These are phyloP conservation scores for Ascochyta pisi DNA, from an alignment of 2,329 filamentous ascomycete species.

Conservation along the genomic window DNA sequence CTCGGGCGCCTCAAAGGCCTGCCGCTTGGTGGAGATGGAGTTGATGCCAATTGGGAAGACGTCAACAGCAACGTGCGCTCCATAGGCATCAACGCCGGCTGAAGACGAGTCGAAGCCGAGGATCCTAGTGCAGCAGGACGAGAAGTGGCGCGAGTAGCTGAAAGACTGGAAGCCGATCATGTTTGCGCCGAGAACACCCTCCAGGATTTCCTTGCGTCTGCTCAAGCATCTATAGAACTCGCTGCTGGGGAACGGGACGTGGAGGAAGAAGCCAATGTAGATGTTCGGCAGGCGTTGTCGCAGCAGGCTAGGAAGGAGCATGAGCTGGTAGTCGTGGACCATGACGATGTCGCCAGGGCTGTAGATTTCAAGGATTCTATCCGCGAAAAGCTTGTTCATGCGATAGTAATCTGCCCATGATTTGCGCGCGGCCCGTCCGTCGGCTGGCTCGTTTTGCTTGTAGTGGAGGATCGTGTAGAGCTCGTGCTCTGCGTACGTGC, in stretches of 20 bases:
- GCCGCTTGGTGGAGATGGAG: constrained; percentile 75
- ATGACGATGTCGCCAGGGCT: constrained; percentile 91
- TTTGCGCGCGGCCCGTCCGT: constrained; percentile 79
- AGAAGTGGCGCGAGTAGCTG: constrained; percentile 93
- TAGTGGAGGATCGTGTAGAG: constrained; percentile 95
- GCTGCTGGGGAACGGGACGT: constrained; percentile 93
- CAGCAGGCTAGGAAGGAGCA: constrained; percentile 86
- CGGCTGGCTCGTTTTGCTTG: constrained; percentile 89
- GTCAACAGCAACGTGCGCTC: constrained; percentile 85
- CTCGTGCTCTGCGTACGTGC: constrained; percentile 88
- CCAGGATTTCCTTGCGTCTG: constrained; percentile 85
- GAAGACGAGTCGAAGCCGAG: constrained; percentile 88
- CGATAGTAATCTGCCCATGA: constrained; percentile 93
- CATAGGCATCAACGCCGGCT: constrained; percentile 86
- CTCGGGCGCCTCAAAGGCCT: constrained; percentile 74
- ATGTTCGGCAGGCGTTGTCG: constrained; percentile 86
- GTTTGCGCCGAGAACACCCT: constrained; percentile 88
- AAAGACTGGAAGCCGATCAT: constrained; percentile 95
- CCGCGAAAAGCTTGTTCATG: constrained; percentile 91
- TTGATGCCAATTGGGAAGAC: constrained; percentile 97
- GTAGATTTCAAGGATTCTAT: constrained; percentile 86
- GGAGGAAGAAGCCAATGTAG: constrained; percentile 93
- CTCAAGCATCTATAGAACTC: constrained; percentile 92
- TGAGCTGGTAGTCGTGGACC: constrained; percentile 92
- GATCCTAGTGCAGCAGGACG: constrained; percentile 90